A percentile compares a stretch with the other conserved stretches of the same genome.
These are phyloP conservation scores for Ajuga reptans DNA, from an alignment of 305 asterid species.

Conservation along the genomic window DNA sequence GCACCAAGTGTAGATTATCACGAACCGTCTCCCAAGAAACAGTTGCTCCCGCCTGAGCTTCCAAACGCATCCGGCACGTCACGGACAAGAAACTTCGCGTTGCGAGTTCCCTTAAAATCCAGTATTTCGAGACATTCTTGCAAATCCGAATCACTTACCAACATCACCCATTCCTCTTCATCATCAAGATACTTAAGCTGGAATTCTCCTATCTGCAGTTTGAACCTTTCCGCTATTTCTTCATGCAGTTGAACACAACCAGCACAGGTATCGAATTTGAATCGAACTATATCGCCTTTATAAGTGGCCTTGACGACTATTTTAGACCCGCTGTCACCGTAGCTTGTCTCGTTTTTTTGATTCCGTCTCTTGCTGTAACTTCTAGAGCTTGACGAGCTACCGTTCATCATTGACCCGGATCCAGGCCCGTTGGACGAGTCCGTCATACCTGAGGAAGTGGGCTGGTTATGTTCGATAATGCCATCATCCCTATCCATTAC, in stretches of 20 bases:
- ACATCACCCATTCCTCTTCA: constrained; percentile 64
- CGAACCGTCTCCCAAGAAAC: constrained; percentile 33
- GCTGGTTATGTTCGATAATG: constrained; percentile 39
- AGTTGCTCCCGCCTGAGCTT: constrained; percentile 45
- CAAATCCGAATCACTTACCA: constrained; percentile 52
- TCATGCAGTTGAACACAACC: constrained; percentile 40
- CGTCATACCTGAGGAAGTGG: constrained; percentile 46
- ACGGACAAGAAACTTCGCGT: constrained; percentile 36
- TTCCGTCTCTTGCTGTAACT: constrained; percentile 23
- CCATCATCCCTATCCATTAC: constrained; percentile 34
- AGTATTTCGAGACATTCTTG: constrained; percentile 42
- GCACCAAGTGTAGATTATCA: constrained; percentile 11
- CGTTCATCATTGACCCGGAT: constrained; percentile 33
- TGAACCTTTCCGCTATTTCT: constrained; percentile 44
- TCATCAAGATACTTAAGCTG: constrained; percentile 54
- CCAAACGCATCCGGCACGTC: constrained; percentile 33
- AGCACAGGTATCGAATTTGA: constrained; percentile 33
- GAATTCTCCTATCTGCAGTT: constrained; percentile 41
- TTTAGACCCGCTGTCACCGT: constrained; percentile 30
- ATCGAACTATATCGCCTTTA: constrained; percentile 38
- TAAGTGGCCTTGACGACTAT: constrained; percentile 44
- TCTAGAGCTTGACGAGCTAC: constrained; percentile 36
- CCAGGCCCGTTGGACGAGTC: constrained; percentile 41
- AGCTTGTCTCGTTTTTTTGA: constrained; percentile 17
- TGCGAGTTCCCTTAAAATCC: constrained; percentile 32